Evolutionary conservation across 257 asterid genomes (phyloP), one percentile per base, ranked within the genome.

Genomic region (Rauvolfia tetraphylla): DNA sequence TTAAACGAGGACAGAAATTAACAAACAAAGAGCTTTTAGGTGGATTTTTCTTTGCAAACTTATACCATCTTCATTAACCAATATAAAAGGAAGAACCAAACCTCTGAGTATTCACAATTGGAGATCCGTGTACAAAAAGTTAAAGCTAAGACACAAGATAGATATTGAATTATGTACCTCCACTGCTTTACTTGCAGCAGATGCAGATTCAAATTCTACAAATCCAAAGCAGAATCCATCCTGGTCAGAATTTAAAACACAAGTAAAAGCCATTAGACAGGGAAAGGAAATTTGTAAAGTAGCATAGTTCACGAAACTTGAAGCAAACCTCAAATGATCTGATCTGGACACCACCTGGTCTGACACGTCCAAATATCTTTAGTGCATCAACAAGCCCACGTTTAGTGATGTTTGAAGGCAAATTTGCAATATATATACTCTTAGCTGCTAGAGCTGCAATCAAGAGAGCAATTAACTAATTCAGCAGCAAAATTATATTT

Each of bases 161-260:
- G 14, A 3, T 36, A 38, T 63, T 2, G 38, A 18, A 68, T 62
- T 22, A 67, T 61, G 33, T 81, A 87, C 97, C 89, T 86, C 83
- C 2, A 89, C 89, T 29, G 96, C 97, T 78, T 81, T 88, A 27
- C 78, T 77, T 14, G 96, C 96, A 46, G 91, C 69, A 29, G 84
- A 86, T 13, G 84, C 84, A 71, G 88, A 80, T 80, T 87, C 94
- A 23, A 90, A 92, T 31, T 91, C 90, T 51, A 89, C 97, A 68
- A 93, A 93, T 20, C 90, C 97, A 71, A 80, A 92, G 73, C 89
- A 85, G 59, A 86, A 92, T 7, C 93, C 94, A 68, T 90, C 96
- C 94, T 92, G 87, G 67, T 7, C 48, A 79, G 27, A 72, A 9
- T 65, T 66, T 51, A 0, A 41, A 8, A 41, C 46, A 1, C 2